Conservation (phyloP, 208 protist species). For the Trypanosoma melophagium region DNA sequence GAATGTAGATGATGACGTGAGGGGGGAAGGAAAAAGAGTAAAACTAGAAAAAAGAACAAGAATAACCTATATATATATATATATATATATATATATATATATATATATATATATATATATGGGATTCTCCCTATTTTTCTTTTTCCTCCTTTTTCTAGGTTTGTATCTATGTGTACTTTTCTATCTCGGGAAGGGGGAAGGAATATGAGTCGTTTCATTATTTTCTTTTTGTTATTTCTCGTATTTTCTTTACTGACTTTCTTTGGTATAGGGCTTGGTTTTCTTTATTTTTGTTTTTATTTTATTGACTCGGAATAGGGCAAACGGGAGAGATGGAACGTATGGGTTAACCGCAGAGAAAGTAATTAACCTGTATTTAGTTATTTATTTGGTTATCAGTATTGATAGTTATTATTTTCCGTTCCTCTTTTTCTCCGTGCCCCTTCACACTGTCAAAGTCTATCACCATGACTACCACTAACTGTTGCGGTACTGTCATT, state of each 20-base stretch:
- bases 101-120: neutral
- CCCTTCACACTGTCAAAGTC: conserved; percentile 7
- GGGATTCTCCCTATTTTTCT: neutral
- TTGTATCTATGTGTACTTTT: too few species aligned
- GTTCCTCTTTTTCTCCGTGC: neutral
- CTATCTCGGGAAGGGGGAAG: too few species aligned
- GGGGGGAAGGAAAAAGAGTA: too few species aligned
- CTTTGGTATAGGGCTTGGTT: too few species aligned
- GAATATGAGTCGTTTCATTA: too few species aligned
- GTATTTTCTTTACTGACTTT: too few species aligned
- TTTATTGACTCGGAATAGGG: neutral
- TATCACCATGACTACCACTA: conserved; percentile 13
- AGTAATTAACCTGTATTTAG: neutral
- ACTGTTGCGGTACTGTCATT: neutral
- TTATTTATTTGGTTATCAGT: conserved; percentile 11
- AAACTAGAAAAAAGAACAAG: neutral
- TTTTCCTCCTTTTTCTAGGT: too few species aligned
- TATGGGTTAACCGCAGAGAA: neutral
- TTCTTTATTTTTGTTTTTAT: conserved; percentile 10
- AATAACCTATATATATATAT: too few species aligned
- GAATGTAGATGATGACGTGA: too few species aligned
- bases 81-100: conserved; percentile 16
- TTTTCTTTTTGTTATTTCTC: too few species aligned
- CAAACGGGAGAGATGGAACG: neutral
- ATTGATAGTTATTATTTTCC: conserved; percentile 8